Conservation (phyloP, 169 alveolate genomes). For the Eimeria necatrix region DNA sequence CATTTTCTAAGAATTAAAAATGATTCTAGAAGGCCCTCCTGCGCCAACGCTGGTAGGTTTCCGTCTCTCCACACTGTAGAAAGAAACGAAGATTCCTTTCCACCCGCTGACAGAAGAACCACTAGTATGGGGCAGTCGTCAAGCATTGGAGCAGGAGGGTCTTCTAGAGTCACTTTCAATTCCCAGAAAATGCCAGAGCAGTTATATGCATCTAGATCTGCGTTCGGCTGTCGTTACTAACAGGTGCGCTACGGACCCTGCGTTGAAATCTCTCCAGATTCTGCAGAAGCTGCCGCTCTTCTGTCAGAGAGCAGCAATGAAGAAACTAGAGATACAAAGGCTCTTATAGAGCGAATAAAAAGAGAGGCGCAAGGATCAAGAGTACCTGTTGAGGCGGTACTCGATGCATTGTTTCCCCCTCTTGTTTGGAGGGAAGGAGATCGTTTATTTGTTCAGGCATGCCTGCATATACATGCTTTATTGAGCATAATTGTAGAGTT, state of each 20-base stretch:
- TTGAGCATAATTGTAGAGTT: too few relatives aligned
- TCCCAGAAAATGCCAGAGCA: not conserved
- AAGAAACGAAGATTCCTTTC: not conserved
- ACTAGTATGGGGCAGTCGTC: not conserved
- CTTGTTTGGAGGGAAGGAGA: slow-evolving; percentile 71
- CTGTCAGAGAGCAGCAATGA: slow-evolving; percentile 9
- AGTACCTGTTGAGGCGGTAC: slow-evolving; percentile 67
- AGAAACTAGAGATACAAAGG: slow-evolving; percentile 44
- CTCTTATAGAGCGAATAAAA: slow-evolving; percentile 6
- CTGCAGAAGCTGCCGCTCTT: slow-evolving; percentile 43
- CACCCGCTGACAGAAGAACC: not conserved
- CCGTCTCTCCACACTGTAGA: not conserved
- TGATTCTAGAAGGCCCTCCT: slow-evolving; percentile 72
- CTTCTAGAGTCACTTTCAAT: not conserved
- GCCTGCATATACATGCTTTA: not conserved
- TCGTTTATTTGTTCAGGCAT: slow-evolving; percentile 65
- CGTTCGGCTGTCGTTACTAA: not conserved
- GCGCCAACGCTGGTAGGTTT: slow-evolving; percentile 42
- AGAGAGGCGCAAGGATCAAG: slow-evolving; percentile 72
- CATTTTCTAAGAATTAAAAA: not conserved
- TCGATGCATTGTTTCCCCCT: slow-evolving; percentile 77
- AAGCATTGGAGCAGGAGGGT: not conserved
- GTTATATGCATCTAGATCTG: not conserved
- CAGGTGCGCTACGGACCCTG: slow-evolving; percentile 74
- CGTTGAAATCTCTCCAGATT: slow-evolving; percentile 49